Base-by-base conservation (phyloP, 2,329 filamentous ascomycete species). In the Fusarium protoensiforme region DNA sequence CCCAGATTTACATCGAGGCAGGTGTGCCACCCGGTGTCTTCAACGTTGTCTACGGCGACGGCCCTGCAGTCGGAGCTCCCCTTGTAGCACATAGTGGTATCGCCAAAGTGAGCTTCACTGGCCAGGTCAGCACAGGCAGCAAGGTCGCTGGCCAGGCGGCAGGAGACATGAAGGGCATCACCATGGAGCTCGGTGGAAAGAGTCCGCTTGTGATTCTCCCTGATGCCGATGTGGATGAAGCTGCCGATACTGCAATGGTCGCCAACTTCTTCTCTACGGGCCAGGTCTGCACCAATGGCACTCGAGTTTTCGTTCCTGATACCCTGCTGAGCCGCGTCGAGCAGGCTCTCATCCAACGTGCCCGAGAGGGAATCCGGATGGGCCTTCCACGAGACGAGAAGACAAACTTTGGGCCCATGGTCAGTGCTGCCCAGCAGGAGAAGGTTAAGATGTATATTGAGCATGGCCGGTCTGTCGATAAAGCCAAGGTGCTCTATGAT, bases 281-380 rank as follows among this genome's bases (percentile, higher is more conserved):
- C 33, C 95, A 98, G 83, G 94, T 97, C 59, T 98, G 95, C 87
- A 97, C 95, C 59, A 97, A 97, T 81, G 95, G 95, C 58, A 97
- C 95, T 1, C 88, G 95, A 13, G 94, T 97, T 36, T 97, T 97
- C 80, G 88, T 98, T 4, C 94, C 93, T 0, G 84, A 87, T 36
- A 80, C 83, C 39, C 87, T 94, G 81, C 91, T 95, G 79, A 65
- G 83, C 16, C 85, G 85, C 0, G 95, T 97, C 73, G 94, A 97
- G 81, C 85, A 87, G 76, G 84, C 85, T 0, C 84, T 97, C 2
- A 78, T 95, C 2, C 65, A 78, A 67, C 80, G 81, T 22, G 83
- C 81, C 62, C 80, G 81, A 27, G 88, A 92, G 69, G 94, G 94
- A 79, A 92, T 97, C 82, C 92, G 94, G 41, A 85, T 93, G 1